These are phyloP conservation scores for Colletotrichum siamense DNA, from an alignment of 2,329 filamentous ascomycete genomes.

Conservation along the genomic window DNA sequence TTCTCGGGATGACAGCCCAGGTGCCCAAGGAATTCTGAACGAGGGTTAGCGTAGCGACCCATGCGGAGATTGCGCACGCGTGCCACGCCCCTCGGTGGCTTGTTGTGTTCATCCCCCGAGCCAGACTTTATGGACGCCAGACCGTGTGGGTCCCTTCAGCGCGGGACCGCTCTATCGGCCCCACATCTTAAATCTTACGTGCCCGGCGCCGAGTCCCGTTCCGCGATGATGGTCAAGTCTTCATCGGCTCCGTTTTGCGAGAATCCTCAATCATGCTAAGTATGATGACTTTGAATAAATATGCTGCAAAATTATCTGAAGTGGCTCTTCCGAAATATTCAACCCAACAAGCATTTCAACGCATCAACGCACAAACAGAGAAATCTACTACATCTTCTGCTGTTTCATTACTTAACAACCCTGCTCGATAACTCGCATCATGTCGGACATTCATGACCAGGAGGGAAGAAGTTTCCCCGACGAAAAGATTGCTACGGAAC, in stretches of 20 bases:
- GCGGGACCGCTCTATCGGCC: not conserved
- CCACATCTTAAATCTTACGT: not conserved
- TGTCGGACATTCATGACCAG: not conserved
- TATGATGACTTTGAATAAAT: not conserved
- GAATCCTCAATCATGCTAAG: not conserved
- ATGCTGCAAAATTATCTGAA: not conserved
- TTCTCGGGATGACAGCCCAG: not conserved
- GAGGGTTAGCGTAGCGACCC: not conserved
- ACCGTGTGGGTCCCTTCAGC: not conserved
- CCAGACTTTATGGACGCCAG: not conserved
- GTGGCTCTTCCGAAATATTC: not conserved
- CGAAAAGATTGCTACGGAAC: fast-evolving
- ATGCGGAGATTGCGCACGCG: not conserved
- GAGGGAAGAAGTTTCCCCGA: not conserved
- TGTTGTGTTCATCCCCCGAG: not conserved
- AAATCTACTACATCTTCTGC: not conserved
- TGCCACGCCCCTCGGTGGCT: not conserved
- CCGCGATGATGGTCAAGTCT: not conserved
- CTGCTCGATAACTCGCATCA: not conserved
- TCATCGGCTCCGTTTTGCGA: not conserved
- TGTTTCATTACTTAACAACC: not conserved
- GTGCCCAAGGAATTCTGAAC: not conserved
- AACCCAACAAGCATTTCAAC: not conserved
- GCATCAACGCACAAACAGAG: not conserved
- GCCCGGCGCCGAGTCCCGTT: not conserved